These are phyloP conservation scores for Allomyces macrogynus DNA, from an alignment of 192 early-diverging fungal genomes.

Conservation along the genomic window DNA sequence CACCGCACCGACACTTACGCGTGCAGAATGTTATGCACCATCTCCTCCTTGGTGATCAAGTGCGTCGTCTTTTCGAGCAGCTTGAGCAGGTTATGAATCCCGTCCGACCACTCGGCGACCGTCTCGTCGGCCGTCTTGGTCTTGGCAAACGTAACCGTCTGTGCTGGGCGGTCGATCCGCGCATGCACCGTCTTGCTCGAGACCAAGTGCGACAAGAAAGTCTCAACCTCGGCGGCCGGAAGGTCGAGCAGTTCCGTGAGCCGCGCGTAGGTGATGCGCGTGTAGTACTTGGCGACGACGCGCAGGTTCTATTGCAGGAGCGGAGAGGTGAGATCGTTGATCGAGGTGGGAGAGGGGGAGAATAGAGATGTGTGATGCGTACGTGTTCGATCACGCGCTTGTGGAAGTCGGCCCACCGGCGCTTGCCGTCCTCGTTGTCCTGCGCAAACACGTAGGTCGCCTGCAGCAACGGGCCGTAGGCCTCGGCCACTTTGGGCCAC, in stretches of 20 bases:
- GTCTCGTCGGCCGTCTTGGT: conserved; percentile 70
- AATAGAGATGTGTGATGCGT: conserved; percentile 5
- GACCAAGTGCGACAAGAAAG: conserved; percentile 80
- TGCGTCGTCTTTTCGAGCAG: conserved; percentile 92
- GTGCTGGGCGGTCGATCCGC: conserved; percentile 78
- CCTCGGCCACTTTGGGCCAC: conserved; percentile 81
- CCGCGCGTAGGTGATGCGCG: conserved; percentile 60
- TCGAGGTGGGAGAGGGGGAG: neutral
- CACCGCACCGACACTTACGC: conserved; percentile 12
- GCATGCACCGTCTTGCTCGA: conserved; percentile 91
- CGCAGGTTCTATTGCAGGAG: conserved; percentile 52
- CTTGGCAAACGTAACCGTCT: conserved; percentile 67
- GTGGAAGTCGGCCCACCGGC: conserved; percentile 65
- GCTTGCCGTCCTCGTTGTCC: conserved; percentile 50
- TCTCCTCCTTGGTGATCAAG: conserved; percentile 76
- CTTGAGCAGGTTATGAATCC: conserved; percentile 66
- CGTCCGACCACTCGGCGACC: conserved; percentile 82
- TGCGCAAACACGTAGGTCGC: conserved; percentile 52
- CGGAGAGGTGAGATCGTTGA: neutral
- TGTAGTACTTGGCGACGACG: conserved; percentile 91
- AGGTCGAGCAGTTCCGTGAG: conserved; percentile 82
- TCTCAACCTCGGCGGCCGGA: conserved; percentile 61
- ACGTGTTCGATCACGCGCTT: conserved; percentile 91
- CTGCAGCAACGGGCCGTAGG: conserved; percentile 60
- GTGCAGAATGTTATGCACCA: conserved; percentile 61